Evolutionary conservation across 139 green algal species (phyloP), one percentile per base, ranked within the genome.

Genomic region (Haematococcus lacustris): DNA sequence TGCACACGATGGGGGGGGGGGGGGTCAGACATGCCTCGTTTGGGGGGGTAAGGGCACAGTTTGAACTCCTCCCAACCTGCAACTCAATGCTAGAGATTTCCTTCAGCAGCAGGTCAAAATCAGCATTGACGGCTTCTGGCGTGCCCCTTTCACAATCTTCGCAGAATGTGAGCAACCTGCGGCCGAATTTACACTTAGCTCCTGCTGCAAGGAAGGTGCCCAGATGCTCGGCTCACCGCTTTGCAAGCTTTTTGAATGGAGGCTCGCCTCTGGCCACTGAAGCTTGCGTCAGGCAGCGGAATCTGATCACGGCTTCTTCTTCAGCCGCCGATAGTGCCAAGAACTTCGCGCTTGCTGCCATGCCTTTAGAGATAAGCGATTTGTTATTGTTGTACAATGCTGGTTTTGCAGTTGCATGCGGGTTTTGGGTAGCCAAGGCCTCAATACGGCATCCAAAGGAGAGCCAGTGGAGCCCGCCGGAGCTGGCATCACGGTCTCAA

Each of bases 271-370:
- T 63, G 1, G 63, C 40, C 26, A 76, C 76, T 3, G 76, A 79
- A 34, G 78, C 76, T 28, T 81, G 74, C 1, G 82, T 87, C 47
- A 88, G 60, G 32, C 83, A 82, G 26, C 84, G 71, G 34, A 77
- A 67, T 53, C 74, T 76, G 62, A 88, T 83, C 33, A 86, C 78
- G 26, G 71, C 62, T 34, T 89, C 84, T 71, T 89, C 84, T 59
- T 89, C 80, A 32, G 73, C 79, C 47, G 53, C 53, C 26, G 53
- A 4, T 26, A 64, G 47, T n/a, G n/a, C n/a, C n/a, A n/a, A n/a
- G n/a, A n/a, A n/a, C n/a, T n/a, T n/a, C n/a, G n/a, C n/a, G n/a
- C n/a, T n/a, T n/a, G n/a, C n/a, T n/a, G n/a, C n/a, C n/a, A n/a
- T n/a, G n/a, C n/a, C n/a, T n/a, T n/a, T n/a, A n/a, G n/a, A n/a